phyloP scores from a whole-genome alignment of 2,329 filamentous ascomycete genomes.

The Paracamarosporium sp. region DNA sequence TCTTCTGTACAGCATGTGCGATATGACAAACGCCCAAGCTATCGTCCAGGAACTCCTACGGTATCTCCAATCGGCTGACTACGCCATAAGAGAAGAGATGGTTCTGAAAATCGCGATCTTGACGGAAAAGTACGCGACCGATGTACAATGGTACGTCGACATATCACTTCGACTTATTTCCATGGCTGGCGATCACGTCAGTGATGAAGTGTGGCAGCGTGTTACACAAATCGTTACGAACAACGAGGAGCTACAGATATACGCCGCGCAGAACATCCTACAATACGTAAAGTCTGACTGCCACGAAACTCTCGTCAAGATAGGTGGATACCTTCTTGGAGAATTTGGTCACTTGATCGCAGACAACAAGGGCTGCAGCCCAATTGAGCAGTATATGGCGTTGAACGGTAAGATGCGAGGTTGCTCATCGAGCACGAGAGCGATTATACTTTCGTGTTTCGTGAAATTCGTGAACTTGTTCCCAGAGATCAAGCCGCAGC shows the following conservation, averaged over 20 bases:
- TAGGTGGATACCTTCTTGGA: conserved; percentile 92
- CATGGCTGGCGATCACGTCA: conserved; percentile 97
- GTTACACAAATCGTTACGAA: conserved; percentile 99
- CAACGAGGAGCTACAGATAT: conserved; percentile 97
- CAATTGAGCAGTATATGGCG: conserved; percentile 95
- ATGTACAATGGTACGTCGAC: conserved; percentile 99
- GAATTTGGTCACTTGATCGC: conserved; percentile 98
- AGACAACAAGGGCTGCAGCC: conserved; percentile 88
- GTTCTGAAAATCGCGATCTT: conserved; percentile 98
- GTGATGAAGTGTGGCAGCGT: conserved; percentile 98
- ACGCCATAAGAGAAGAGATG: conserved; percentile 98
- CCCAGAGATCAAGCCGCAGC: conserved; percentile 95
- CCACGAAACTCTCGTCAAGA: conserved; percentile 97
- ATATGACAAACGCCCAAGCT: conserved; percentile 88
- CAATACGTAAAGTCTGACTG: conserved; percentile 95
- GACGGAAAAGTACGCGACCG: conserved; percentile 97
- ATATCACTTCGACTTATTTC: conserved; percentile 93
- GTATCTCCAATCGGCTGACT: conserved; percentile 95
- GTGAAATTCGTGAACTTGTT: conserved; percentile 98
- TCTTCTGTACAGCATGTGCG: conserved; percentile 99
- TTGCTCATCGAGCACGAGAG: conserved; percentile 87
- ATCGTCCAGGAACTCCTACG: conserved; percentile 94
- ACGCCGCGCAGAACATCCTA: conserved; percentile 91
- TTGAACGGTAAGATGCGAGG: conserved; percentile 88
- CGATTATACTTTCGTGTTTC: conserved; percentile 93